Evolutionary conservation across 1,139 yeast genomes (phyloP).

Genomic region (Yamadazyma membranifaciens): DNA sequence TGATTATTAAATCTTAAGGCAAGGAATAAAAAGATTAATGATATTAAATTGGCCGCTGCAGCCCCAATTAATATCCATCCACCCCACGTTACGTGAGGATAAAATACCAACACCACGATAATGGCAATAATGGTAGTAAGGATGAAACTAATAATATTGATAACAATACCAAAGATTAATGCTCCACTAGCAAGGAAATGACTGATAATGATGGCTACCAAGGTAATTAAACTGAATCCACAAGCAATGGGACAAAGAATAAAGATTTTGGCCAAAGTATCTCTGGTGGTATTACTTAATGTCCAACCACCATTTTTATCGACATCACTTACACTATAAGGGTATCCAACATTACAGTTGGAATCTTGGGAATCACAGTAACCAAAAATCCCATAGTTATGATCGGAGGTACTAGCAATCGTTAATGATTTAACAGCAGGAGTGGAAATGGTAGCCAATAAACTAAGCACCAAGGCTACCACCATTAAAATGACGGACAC

Average conservation of each 20-base stretch:
- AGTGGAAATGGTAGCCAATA: constrained; percentile 50
- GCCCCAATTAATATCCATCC: constrained; percentile 70
- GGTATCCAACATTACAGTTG: constrained; percentile 50
- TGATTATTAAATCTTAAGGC: constrained; percentile 17
- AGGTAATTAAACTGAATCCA: constrained; percentile 59
- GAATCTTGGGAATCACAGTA: constrained; percentile 47
- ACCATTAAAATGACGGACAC: constrained; percentile 31
- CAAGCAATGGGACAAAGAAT: constrained; percentile 82
- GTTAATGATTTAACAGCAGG: constrained; percentile 41
- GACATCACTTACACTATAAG: constrained; percentile 25
- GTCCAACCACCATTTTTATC: constrained; percentile 24
- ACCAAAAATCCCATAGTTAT: constrained; percentile 85
- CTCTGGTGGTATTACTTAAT: constrained; percentile 44
- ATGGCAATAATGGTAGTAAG: constrained; percentile 52
- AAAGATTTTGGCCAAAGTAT: constrained; percentile 65
- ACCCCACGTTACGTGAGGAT: constrained; percentile 65
- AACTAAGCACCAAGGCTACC: constrained; percentile 46
- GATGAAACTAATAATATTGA: constrained; percentile 46
- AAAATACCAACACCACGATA: constrained; percentile 54
- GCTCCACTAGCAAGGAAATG: constrained; percentile 21
- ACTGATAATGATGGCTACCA: constrained; percentile 38
- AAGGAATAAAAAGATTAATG: constrained; percentile 28
- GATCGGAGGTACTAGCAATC: constrained; percentile 43
- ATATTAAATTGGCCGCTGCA: constrained; percentile 51
- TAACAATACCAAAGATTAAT: constrained; percentile 25